phyloP scores from a whole-genome alignment of 352 stramenopile genomes.

The Pythium dissotocum region DNA sequence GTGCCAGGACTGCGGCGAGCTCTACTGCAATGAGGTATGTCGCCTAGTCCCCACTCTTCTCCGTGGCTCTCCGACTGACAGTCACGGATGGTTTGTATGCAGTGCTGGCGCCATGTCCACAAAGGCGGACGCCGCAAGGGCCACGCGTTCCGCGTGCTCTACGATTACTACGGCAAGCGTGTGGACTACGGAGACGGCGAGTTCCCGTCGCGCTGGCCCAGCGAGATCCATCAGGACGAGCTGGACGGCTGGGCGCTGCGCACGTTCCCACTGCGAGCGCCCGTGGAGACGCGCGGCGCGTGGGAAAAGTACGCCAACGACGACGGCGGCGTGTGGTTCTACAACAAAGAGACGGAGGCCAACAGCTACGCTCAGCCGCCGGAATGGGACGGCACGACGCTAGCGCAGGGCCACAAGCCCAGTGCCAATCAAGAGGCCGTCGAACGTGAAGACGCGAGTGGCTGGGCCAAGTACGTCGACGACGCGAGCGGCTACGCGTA shows the following conservation, averaged over 20 bases:
- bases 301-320: conserved; percentile 75
- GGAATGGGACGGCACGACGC: conserved; percentile 30
- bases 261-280: conserved; percentile 44
- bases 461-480: conserved; percentile 49
- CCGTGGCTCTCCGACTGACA: background rate
- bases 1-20: conserved; percentile 88
- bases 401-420: conserved; percentile 12
- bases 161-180: conserved; percentile 90
- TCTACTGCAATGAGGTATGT: conserved; percentile 82
- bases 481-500: conserved; percentile 49
- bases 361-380: conserved; percentile 48
- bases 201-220: conserved; percentile 89
- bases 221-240: conserved; percentile 89
- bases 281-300: conserved; percentile 38
- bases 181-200: conserved; percentile 92
- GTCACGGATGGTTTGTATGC: background rate
- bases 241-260: conserved; percentile 77
- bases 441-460: conserved; percentile 20
- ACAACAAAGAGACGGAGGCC: conserved; percentile 64
- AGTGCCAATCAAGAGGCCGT: conserved; percentile 14
- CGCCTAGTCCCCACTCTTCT: background rate
- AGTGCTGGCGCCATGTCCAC: conserved; percentile 90
- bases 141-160: conserved; percentile 88
- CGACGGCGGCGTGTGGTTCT: conserved; percentile 57
- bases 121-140: conserved; percentile 69